These are phyloP conservation scores for Staphylotrichum longicolle DNA, from an alignment of 495 filamentous ascomycete species.

Conservation along the genomic window DNA sequence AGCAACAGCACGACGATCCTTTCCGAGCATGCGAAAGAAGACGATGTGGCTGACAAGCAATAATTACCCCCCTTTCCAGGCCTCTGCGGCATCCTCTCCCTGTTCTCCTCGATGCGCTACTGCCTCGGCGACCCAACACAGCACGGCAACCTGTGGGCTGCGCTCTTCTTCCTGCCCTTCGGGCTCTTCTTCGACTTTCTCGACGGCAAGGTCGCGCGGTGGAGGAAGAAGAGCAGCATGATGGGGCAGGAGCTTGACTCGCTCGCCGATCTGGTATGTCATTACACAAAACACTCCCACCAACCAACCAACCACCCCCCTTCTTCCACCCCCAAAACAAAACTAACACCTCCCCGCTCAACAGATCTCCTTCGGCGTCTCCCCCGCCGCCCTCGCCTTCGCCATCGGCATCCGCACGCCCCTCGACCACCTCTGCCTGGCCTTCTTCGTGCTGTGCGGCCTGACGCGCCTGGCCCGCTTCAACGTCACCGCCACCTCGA, in stretches of 20 bases:
- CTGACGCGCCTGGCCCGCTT: slow-evolving; percentile 92
- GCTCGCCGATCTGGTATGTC: slow-evolving; percentile 89
- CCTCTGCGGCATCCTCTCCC: slow-evolving; percentile 84
- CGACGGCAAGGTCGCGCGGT: slow-evolving; percentile 93
- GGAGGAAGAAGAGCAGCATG: slow-evolving; percentile 90
- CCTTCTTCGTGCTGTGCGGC: slow-evolving; percentile 92
- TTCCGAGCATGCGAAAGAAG: background rate
- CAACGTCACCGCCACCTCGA: slow-evolving; percentile 84
- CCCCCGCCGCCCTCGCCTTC: slow-evolving; percentile 84
- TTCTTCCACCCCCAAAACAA: background rate
- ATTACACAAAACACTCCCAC: background rate
- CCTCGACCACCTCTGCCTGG: slow-evolving; percentile 78
- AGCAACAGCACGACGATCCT: no score
- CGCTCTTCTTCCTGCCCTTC: slow-evolving; percentile 85
- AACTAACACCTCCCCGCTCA: slow-evolving; percentile 5
- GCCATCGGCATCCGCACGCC: slow-evolving; percentile 84
- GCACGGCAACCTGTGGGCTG: slow-evolving; percentile 67
- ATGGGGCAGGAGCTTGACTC: slow-evolving; percentile 99
- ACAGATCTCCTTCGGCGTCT: slow-evolving; percentile 93
- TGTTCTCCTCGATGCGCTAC: slow-evolving; percentile 95
- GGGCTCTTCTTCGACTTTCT: slow-evolving; percentile 98
- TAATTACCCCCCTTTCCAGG: slow-evolving; percentile 41
- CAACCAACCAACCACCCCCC: background rate
- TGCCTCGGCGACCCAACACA: slow-evolving; percentile 71
- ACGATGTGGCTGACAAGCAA: background rate